Percentiles rank a stretch among this genome's conserved stretches.
phyloP scores from a whole-genome alignment of 768 basidiomycete genomes.

The Leccinum fibrillosum region DNA sequence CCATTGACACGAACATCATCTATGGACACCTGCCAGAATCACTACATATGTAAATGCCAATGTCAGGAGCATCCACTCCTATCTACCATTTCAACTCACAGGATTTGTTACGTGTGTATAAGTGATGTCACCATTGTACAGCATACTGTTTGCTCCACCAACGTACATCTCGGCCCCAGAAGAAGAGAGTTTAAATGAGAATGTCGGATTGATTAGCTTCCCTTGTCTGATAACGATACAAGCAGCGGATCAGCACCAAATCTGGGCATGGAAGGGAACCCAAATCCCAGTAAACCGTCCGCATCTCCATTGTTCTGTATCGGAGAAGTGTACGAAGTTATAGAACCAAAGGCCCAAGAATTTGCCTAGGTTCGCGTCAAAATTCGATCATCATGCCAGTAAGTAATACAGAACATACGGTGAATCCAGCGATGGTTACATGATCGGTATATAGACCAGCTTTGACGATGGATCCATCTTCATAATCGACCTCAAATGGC shows the following conservation, averaged over 20 bases:
- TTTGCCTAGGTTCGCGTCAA: background rate
- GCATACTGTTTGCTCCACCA: background rate
- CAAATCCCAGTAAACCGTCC: background rate
- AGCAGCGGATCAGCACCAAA: background rate
- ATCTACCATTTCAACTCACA: background rate
- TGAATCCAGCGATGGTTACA: background rate
- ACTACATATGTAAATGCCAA: background rate
- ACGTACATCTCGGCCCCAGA: background rate
- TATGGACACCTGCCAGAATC: background rate
- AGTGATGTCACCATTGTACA: background rate
- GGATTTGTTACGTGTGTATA: background rate
- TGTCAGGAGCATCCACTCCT: background rate
- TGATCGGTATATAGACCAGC: background rate
- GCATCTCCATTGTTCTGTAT: background rate
- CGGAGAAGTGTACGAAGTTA: background rate
- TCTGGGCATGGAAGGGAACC: background rate
- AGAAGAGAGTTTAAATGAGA: background rate
- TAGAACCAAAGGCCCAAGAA: background rate
- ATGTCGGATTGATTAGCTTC: background rate
- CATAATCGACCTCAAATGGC: background rate
- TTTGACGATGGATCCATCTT: background rate
- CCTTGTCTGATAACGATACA: background rate
- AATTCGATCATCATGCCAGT: background rate
- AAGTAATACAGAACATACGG: background rate
- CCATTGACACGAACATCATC: background rate